Conservation (phyloP, 345 rosid species). For the Murraya paniculata region DNA sequence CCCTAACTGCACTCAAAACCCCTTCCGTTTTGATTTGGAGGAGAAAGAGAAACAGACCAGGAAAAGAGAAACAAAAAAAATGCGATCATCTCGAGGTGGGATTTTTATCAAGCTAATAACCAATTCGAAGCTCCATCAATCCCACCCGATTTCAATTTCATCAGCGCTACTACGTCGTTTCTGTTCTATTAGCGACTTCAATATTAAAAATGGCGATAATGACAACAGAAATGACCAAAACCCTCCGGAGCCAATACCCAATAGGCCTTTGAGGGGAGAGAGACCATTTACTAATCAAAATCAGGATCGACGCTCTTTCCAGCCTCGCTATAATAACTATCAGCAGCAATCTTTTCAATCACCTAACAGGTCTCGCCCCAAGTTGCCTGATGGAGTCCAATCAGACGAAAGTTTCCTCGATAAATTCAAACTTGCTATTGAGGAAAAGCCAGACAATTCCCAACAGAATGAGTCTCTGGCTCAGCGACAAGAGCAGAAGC, state of each 20-base stretch:
- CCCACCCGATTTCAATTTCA: not conserved
- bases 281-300: constrained; percentile 20
- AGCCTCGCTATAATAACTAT: not conserved
- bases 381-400: constrained; percentile 22
- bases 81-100: constrained; percentile 7
- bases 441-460: constrained; percentile 27
- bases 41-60: not conserved
- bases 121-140: not conserved
- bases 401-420: constrained; percentile 61
- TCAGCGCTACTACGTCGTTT: not conserved
- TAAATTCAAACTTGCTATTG: constrained; percentile 54
- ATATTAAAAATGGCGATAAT: not conserved
- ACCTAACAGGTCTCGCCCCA: not conserved
- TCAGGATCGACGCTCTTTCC: constrained; percentile 1
- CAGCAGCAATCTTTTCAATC: not conserved
- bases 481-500: constrained; percentile 25
- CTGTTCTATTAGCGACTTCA: not conserved
- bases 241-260: constrained; percentile 56
- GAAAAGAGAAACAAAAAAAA: not conserved
- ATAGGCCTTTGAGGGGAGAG: constrained; percentile 58
- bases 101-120: constrained; percentile 1
- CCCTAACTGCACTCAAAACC: not conserved
- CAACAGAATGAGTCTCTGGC: not conserved
- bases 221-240: constrained; percentile 3
- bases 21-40: not conserved